Base-by-base conservation (phyloP, 2,329 filamentous ascomycete genomes). In the Clarireedia homoeocarpa region DNA sequence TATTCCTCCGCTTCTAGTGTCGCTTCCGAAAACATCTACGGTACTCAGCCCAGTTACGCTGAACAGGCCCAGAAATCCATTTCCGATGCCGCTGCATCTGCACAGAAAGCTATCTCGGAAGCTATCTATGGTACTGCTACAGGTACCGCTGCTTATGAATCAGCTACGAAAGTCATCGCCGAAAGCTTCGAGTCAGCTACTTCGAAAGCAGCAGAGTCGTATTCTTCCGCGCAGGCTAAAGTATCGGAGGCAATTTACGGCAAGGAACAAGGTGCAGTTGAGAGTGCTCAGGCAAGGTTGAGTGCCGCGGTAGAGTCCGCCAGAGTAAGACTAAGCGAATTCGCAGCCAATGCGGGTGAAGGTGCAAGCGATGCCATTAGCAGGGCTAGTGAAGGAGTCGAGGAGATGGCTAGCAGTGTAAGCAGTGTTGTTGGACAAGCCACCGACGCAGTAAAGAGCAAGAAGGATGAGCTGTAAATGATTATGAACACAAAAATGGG, bases 121-220 rank as follows among this genome's bases (percentile, higher is more conserved):
- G 80, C 81, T 3, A 73, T 85, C 53, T 84, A 81, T 61, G 80
- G 81, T 20, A 77, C 77, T 0, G 71, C 76, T 0, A 79, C 78
- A 1, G 60, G 48, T 7, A 14, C 30, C 30, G 30, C 30, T 34
- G 53, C 36, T n/a, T 61, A 59, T n/a, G 53, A 58, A 17, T 58
- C 57, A 14, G 64, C 62, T 24, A 64, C 63, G 6, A 58, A 58
- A 15, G 56, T 53, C 5, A 59, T 59, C 20, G 60, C 51, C 14
- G 62, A 64, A 20, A 57, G 56, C 9, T 62, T 60, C 38, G 55
- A 62, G 5, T 55, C 63, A 9, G 63, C 59, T 5, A 57, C 61
- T 2, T 59, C 59, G 0, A 57, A 59, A 9, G 58, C 54, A n/a
- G 53, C 44, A n/a, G 53, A 60, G 17, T 49, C 44, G 12, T 59